Evolutionary conservation across 257 asterid species (phyloP), one percentile per base, ranked within the genome.

Genomic region (Solanum lycopersicoides): DNA sequence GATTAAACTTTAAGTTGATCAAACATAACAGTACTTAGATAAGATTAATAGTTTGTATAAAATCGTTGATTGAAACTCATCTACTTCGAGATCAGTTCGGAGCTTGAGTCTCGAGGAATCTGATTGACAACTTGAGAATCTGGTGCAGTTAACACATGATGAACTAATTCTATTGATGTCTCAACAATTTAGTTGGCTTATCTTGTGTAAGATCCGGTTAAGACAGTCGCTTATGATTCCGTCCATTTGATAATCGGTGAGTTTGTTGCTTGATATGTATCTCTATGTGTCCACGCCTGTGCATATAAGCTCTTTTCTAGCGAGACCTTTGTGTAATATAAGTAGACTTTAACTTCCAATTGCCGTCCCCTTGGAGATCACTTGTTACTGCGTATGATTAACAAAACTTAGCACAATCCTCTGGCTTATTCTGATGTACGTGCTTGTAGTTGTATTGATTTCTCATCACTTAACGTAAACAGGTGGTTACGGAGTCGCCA

Each of bases 401-500:
- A 20, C 80, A 73, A 35, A 73, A 4, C n/a, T 73, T 20, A 20
- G 60, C 0, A n/a, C 35, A 44, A 77, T 25, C 65, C 9, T 76
- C n/a, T 45, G 15, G 42, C 9, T 45, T 28, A 16, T 79, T 79
- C 66, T 2, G 12, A 68, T 3, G 6, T 80, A 23, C 28, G 11
- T 80, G 42, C 66, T 82, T 82, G 44, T 4, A 4, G 32, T 6
- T 30, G 20, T 30, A 30, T 30, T 82, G 1, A 82, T 10, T 20
- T 82, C 20, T 50, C 66, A 82, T 15, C 16, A 10, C 44, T 45
- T 80, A 7, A 28, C 23, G 10, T 20, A 30, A 50, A 82, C 44
- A 97, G 99, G 99, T 88, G 99, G 98, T 89, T 92, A 94, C 82
- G 95, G 95, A 60, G 98, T 95, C n/a, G 96, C 98, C 15, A 94